Evolutionary conservation across 129 eudicot genomes (phyloP), one percentile per base, ranked within the genome.

Genomic region (Cynara cardunculus): DNA sequence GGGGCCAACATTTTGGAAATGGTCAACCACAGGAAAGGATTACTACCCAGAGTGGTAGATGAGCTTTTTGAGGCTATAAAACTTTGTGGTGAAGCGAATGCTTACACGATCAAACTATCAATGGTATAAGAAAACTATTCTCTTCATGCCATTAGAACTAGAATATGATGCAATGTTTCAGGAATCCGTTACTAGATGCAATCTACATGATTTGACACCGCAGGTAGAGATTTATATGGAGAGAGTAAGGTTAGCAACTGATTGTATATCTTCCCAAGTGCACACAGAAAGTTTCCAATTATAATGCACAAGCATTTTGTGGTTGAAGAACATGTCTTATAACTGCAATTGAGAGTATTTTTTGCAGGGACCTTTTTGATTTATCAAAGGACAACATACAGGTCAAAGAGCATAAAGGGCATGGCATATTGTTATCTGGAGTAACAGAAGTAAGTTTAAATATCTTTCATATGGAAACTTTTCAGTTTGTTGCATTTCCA

Each of bases 191-290:
- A 65, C 34, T 71, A 8, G 25, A 59, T 68, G 41, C 44, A 0
- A 68, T 64, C 71, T 18, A 39, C 64, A 37, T 84, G 10, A 31
- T 62, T 18, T 83, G 83, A 79, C 79, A 32, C 77, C 31, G 64
- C 94, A 94, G 98, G 98, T 91, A 2, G 98, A 94, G 89, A 90
- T 94, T 77, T 90, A 94, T 75, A 90, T 94, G 96, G 98, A 94
- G 86, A 94, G 82, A 89, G 91, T 94, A 81, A 94, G 97, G 97
- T 94, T 75, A 67, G 97, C 73, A 49, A 71, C 69, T 68, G 35
- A 70, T 35, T 44, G 7, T 72, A 34, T 76, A 49, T 24, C 73
- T 70, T 71, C 28, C 59, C 19, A 61, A 64, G 30, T 12, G 67
- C 35, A 73, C 19, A 30, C 76, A 67, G 37, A 41, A 71, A 69